Conservation (phyloP, 495 filamentous ascomycete genomes). For the Penicillium lagena region DNA sequence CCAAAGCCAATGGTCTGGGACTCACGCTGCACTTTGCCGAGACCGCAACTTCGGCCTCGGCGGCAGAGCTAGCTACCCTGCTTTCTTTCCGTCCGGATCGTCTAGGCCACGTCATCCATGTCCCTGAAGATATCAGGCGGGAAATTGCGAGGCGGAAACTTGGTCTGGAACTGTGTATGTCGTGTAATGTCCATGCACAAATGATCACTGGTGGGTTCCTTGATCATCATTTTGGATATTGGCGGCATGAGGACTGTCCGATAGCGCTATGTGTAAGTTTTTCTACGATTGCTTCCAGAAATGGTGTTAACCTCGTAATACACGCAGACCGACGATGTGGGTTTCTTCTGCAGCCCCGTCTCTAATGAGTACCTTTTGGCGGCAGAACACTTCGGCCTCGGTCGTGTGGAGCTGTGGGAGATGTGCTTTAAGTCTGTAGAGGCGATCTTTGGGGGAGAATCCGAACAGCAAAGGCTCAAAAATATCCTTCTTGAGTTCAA, state of each 20-base stretch:
- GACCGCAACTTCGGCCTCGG: conserved; percentile 41
- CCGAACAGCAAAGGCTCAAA: no score
- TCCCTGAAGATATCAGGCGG: conserved; percentile 48
- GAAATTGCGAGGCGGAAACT: conserved; percentile 48
- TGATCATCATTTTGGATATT: conserved; percentile 70
- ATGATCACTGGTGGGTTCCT: conserved; percentile 62
- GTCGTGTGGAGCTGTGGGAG: conserved; percentile 44
- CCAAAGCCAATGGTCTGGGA: conserved; percentile 45
- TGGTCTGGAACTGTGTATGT: conserved; percentile 71
- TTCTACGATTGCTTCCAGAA: conserved; percentile 1
- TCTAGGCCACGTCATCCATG: conserved; percentile 75
- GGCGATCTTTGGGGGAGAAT: conserved; percentile 57
- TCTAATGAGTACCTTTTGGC: conserved; percentile 75
- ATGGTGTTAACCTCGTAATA: conserved; percentile 1
- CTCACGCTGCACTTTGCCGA: conserved; percentile 81
- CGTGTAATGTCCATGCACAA: conserved; percentile 73
- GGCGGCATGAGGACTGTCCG: conserved; percentile 47
- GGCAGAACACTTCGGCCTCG: conserved; percentile 61
- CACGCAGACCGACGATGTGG: conserved; percentile 76
- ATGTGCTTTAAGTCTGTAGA: conserved; percentile 52
- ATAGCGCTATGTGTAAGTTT: conserved; percentile 54
- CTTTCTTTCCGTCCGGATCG: conserved; percentile 62
- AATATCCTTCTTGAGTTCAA: no score
- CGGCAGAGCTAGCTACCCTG: conserved; percentile 53
- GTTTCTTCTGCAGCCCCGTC: conserved; percentile 71